A percentile compares a stretch with the other conserved stretches of the same genome.
phyloP scores from a whole-genome alignment of 2,329 filamentous ascomycete genomes.

The Hypoxylon sp. region DNA sequence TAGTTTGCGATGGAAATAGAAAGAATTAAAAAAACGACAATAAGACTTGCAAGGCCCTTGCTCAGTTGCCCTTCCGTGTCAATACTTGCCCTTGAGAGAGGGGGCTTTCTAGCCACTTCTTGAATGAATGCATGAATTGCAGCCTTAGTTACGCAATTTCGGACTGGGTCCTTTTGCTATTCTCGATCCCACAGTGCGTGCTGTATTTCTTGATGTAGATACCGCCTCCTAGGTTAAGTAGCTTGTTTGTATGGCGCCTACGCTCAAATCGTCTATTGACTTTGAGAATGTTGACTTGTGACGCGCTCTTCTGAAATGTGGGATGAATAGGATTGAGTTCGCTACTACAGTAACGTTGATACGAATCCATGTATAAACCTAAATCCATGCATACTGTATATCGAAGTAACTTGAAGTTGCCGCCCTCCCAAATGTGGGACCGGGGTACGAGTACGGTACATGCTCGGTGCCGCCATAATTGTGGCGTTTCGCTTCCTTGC shows the following conservation, averaged over 20 bases:
- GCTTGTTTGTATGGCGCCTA: too few relatives aligned
- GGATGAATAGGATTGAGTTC: conserved; percentile 17
- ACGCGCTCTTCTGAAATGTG: conserved; percentile 17
- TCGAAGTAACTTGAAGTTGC: conserved; percentile 12
- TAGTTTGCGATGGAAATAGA: conserved; percentile 8
- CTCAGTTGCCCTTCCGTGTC: conserved; percentile 2
- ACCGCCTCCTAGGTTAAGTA: too few relatives aligned
- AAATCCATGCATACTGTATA: not conserved
- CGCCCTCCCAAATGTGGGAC: too few relatives aligned
- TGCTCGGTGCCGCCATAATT: conserved; percentile 3
- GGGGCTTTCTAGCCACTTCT: conserved; percentile 1
- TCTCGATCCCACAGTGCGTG: not conserved
- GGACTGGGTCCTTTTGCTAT: conserved; percentile 3
- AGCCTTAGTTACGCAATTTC: conserved; percentile 6
- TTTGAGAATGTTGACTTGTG: not conserved
- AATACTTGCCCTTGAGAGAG: not conserved
- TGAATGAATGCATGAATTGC: conserved; percentile 13
- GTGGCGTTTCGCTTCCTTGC: conserved; percentile 36
- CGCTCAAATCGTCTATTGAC: not conserved
- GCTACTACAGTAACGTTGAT: conserved; percentile 3
- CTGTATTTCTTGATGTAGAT: not conserved
- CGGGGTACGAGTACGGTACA: conserved; percentile 8
- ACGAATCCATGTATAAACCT: not conserved
- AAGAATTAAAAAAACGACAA: conserved; percentile 18
- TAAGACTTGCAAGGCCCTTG: not conserved